Evolutionary conservation across 2,329 filamentous ascomycete genomes (phyloP), one percentile per base, ranked within the genome.

Genomic region (Exophiala spinifera): DNA sequence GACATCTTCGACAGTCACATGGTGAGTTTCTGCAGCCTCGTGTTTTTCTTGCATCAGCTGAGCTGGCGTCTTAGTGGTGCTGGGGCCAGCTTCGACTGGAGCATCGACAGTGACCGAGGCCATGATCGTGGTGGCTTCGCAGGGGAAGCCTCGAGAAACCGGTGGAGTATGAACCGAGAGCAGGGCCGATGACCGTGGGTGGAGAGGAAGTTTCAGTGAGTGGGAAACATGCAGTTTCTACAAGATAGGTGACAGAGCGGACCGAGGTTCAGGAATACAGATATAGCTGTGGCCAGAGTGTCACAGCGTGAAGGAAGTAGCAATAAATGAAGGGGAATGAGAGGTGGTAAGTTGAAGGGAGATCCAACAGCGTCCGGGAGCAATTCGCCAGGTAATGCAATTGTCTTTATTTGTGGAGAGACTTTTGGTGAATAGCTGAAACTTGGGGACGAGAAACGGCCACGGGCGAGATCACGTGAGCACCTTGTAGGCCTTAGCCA

Each of bases 1-100:
- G 36, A 82, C 84, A 46, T 96, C 90, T 72, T 96, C 91, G 61
- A 96, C 80, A 20, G 85, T 91, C 61, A 82, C 81, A 65, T 83
- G 79, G 70, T 83, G 80, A 33, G 68, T 67, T 64, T 81, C 74
- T 53, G 77, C 72, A 57, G 73, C 73, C 46, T 75, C 70, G 66
- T 82, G 79, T 69, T 79, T 74, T 63, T 78, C 72, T 66, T 77
- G 74, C 62, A 83, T 70, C 63, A 76, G 70, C 61, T 80, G 78
- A 31, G 79, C 79, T 31, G 77, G 74, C 40, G 76, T 78, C 66
- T 76, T 61, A 55, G 56, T 64, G 21, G 65, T 64, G 48, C 61
- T 56, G 20, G 59, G 59, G 49, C 59, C 59, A 45, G 58, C 56
- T 44, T 61, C 61, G 20, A 57, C 56, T 37, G 61, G 33, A 51